Percentiles rank a stretch among this genome's conserved stretches.
Conservation (phyloP, 495 filamentous ascomycete species). For the Penicillium steckii region DNA sequence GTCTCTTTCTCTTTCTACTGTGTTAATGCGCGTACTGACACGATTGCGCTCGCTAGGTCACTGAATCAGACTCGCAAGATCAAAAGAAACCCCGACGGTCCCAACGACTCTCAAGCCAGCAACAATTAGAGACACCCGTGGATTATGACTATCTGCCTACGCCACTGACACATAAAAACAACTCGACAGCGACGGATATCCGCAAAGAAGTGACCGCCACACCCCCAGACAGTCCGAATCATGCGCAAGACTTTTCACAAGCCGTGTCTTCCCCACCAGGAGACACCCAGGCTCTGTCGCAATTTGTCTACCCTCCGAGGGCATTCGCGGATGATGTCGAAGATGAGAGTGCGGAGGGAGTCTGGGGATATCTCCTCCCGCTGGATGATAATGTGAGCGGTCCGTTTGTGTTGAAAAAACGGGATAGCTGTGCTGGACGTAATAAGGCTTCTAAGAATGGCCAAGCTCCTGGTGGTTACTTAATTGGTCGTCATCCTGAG, state of each 20-base stretch:
- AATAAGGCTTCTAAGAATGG: slow-evolving; percentile 41
- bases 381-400: slow-evolving; percentile 66
- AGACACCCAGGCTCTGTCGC: slow-evolving; percentile 69
- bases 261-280: slow-evolving; percentile 64
- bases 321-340: slow-evolving; percentile 76
- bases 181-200: slow-evolving; percentile 60
- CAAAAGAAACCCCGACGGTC: slow-evolving; percentile 54
- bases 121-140: slow-evolving; percentile 56
- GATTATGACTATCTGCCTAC: slow-evolving; percentile 75
- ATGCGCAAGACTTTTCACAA: slow-evolving; percentile 59
- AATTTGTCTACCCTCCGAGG: slow-evolving; percentile 74
- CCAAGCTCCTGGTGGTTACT: slow-evolving; percentile 74
- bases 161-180: slow-evolving; percentile 69
- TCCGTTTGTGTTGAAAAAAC: slow-evolving; percentile 70
- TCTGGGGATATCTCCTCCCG: slow-evolving; percentile 94
- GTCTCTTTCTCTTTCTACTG: neutral
- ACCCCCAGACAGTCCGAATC: slow-evolving; percentile 63
- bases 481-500: slow-evolving; percentile 90
- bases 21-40: neutral
- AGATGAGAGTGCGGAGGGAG: slow-evolving; percentile 77
- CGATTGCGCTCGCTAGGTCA: slow-evolving; percentile 28
- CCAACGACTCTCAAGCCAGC: slow-evolving; percentile 52
- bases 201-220: slow-evolving; percentile 72
- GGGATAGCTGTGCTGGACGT: slow-evolving; percentile 60
- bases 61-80: slow-evolving; percentile 41